Base-by-base conservation (phyloP, 148 eudicot species). In the Polygonum aviculare region DNA sequence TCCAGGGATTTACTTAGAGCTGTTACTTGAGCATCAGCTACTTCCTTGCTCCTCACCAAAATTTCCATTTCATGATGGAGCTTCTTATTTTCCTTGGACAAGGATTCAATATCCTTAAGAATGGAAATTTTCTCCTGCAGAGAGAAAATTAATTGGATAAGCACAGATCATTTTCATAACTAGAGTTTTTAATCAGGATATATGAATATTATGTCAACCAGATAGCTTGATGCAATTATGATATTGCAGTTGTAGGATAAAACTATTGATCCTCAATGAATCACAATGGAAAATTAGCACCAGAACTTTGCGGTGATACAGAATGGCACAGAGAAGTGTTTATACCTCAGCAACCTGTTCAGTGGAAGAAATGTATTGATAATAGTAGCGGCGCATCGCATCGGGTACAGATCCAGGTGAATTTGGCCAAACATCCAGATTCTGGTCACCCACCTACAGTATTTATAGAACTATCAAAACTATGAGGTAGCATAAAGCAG, bases 341-440 rank as follows among this genome's bases (percentile, higher is more conserved):
- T 76, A 33, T 86, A 93, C 99, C 99, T 90, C 98, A 76, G 98
- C 97, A 75, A 93, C 98, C 88, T 93, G 94, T 79, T 89, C 86
- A 16, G 94, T 91, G 31, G 99, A 95, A 55, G 94, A 95, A 78
- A 95, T 91, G 86, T 88, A 91, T 81, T 95, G 91, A 79, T 95
- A 95, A 84, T 95, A 95, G 77, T 93, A 93, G 81, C 84, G 99
- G 69, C 99, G 93, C 84, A 96, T 78, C 33, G 99, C 97, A 89
- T 96, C 99, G 19, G 94, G 83, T 69, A 93, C 93, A 78, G 88
- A 89, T 79, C 94, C 99, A 71, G 94, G 85, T 55, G 99, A 91
- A 76, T 86, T 93, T 55, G 88, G 88, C 93, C 94, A 91, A 80
- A 84, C 86, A 79, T 96, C 99, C 81, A 96, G 86, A 80, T 96